Conservation (phyloP, 805 yeast genomes). For the Saccharomycopsis schoenii region DNA sequence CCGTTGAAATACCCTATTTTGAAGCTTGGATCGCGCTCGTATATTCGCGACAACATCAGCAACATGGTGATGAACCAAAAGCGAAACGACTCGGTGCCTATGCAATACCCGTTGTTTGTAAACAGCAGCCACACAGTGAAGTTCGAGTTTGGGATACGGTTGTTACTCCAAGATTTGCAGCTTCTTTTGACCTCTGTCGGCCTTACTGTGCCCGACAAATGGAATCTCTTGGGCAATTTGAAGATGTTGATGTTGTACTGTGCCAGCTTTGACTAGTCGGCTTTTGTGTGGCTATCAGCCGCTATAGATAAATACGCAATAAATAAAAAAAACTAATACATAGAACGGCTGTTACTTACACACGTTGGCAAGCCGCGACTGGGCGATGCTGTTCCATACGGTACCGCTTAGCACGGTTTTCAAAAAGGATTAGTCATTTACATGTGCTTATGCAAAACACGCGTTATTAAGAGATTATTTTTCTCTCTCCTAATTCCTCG, state of each 20-base stretch:
- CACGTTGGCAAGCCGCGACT: too few relatives aligned
- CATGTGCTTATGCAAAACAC: too few relatives aligned
- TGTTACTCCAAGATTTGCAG: constrained; percentile 39
- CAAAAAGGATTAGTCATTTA: too few relatives aligned
- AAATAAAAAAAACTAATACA: too few relatives aligned
- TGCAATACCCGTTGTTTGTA: constrained; percentile 43
- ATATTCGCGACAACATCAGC: constrained; percentile 39
- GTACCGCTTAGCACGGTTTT: too few relatives aligned
- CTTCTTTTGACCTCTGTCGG: constrained; percentile 29
- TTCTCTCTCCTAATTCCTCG: too few relatives aligned
- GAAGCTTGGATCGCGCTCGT: constrained; percentile 38
- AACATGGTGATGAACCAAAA: constrained; percentile 21
- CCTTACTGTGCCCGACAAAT: constrained; percentile 25
- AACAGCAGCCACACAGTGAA: constrained; percentile 27
- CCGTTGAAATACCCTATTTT: constrained; percentile 41
- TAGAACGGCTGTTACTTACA: too few relatives aligned
- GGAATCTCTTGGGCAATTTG: constrained; percentile 29
- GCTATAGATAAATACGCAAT: too few relatives aligned
- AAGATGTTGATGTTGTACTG: constrained; percentile 20
- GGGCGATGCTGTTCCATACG: too few relatives aligned
- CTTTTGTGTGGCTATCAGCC: neutral
- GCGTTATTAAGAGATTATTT: too few relatives aligned
- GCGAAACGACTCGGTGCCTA: constrained; percentile 27
- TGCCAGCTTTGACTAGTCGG: neutral
- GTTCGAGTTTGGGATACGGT: constrained; percentile 40